Evolutionary conservation across 2,329 filamentous ascomycete genomes (phyloP), one percentile per base, ranked within the genome.

Genomic region (Akanthomyces muscarius): DNA sequence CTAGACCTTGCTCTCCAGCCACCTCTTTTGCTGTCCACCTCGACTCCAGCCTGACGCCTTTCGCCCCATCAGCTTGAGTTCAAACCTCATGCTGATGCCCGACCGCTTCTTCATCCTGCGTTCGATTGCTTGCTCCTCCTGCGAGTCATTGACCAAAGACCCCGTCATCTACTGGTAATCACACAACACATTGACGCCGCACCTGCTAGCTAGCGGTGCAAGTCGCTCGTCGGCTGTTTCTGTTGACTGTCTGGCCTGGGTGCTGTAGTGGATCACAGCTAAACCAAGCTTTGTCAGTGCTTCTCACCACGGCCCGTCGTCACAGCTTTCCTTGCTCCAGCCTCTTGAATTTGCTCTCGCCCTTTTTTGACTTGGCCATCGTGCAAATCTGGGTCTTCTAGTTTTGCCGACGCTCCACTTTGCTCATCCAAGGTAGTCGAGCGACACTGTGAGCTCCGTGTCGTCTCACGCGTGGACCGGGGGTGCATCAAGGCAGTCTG

Each of bases 1-100:
- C 58, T 51, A n/a, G 42, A 36, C 52, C 60, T 58, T 65, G 45
- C 45, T 38, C 47, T 53, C 36, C 61, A 63, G 51, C 61, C 65
- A 58, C 61, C 54, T 63, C 25, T 36, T 56, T 62, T 56, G 10
- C 23, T 62, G 28, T 52, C 30, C 36, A n/a, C 30, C 30, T 59
- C 33, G 33, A 59, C 28, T 33, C 42, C 44, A 47, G 61, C 61
- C 61, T 23, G 33, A 47, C 54, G 48, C 47, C 41, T 59, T 25
- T 47, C 51, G 25, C 28, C 57, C 56, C 41, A 50, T 54, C 48
- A 23, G 13, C 56, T 58, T 48, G 3, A 55, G 21, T 14, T 55
- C 23, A 7, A 51, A 25, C 62, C 41, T 16, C 16, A 42, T 23
- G 50, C 30, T 60, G 62, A 33, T 60, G 48, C 54, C 62, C 62